phyloP scores from a whole-genome alignment of 495 filamentous ascomycete genomes.

The Lophium mytilinum region DNA sequence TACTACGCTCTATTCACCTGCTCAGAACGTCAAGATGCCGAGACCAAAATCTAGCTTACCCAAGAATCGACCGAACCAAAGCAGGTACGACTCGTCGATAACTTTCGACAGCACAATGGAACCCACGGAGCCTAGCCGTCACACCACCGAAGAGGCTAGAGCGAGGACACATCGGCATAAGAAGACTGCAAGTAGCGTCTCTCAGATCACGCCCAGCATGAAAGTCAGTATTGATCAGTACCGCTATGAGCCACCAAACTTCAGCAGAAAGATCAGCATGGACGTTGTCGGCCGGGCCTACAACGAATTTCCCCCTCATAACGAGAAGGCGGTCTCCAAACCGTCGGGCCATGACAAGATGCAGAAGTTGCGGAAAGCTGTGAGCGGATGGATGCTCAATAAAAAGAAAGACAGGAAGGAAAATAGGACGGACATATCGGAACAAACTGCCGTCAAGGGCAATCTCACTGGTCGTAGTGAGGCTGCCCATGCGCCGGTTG shows the following conservation, averaged over 20 bases:
- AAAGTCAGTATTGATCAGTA: slow-evolving; percentile 9
- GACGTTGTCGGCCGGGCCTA: slow-evolving; percentile 6
- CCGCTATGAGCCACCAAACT: slow-evolving; percentile 9
- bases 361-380: slow-evolving; percentile 15
- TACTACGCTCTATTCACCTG: background rate
- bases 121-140: background rate
- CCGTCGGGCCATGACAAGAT: background rate
- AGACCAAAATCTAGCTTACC: background rate
- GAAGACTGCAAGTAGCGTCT: background rate
- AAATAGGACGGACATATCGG: slow-evolving; percentile 27
- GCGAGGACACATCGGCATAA: background rate
- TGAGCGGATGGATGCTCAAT: slow-evolving; percentile 25
- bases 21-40: background rate
- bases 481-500: slow-evolving; percentile 25
- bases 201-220: slow-evolving; percentile 1
- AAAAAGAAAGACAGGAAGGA: slow-evolving; percentile 21
- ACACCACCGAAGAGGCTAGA: background rate
- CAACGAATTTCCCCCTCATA: slow-evolving; percentile 1
- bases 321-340: background rate
- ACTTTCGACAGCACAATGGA: too few relatives aligned
- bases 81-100: too few relatives aligned
- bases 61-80: too few relatives aligned
- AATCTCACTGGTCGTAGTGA: slow-evolving; percentile 28
- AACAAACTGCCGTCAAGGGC: slow-evolving; percentile 19
- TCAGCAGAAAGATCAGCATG: slow-evolving; percentile 25